These are phyloP conservation scores for Dioscorea cayenensis DNA, from an alignment of 116 monocot genomes.

Conservation along the genomic window DNA sequence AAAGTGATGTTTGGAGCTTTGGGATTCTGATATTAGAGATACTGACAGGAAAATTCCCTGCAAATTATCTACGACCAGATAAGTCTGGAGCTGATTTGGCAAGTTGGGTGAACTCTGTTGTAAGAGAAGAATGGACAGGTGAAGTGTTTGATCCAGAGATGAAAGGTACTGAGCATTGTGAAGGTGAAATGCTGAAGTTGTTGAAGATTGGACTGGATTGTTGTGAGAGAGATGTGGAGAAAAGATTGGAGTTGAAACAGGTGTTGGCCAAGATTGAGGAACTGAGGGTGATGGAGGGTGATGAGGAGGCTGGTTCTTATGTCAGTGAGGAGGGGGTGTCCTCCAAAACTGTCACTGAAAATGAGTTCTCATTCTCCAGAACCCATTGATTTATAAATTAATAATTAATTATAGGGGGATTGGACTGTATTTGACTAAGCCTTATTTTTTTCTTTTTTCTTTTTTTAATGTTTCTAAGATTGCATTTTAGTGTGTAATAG, in stretches of 20 bases:
- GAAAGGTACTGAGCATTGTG: constrained; percentile 10
- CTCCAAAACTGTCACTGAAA: background rate
- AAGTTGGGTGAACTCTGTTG: constrained; percentile 44
- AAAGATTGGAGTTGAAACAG: constrained; percentile 32
- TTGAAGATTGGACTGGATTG: constrained; percentile 41
- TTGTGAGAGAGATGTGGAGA: constrained; percentile 30
- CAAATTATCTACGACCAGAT: constrained; percentile 16
- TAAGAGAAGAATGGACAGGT: constrained; percentile 27
- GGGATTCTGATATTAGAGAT: constrained; percentile 46
- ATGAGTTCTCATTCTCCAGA: background rate
- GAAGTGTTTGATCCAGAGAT: constrained; percentile 48
- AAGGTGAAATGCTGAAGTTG: constrained; percentile 40
- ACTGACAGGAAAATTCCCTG: constrained; percentile 44
- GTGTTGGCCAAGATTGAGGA: constrained; percentile 35
- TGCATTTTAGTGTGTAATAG: no score
- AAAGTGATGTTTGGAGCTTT: constrained; percentile 53
- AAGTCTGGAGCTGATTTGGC: constrained; percentile 27
- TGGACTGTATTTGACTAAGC: no score
- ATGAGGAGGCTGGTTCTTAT: background rate
- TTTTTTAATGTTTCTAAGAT: no score
- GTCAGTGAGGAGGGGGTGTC: background rate
- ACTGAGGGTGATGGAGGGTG: constrained; percentile 10
- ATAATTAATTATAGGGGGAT: no score
- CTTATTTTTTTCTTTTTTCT: no score
- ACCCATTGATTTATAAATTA: background rate